phyloP scores from a whole-genome alignment of 106 monocot genomes.

The Iris macrosiphon region DNA sequence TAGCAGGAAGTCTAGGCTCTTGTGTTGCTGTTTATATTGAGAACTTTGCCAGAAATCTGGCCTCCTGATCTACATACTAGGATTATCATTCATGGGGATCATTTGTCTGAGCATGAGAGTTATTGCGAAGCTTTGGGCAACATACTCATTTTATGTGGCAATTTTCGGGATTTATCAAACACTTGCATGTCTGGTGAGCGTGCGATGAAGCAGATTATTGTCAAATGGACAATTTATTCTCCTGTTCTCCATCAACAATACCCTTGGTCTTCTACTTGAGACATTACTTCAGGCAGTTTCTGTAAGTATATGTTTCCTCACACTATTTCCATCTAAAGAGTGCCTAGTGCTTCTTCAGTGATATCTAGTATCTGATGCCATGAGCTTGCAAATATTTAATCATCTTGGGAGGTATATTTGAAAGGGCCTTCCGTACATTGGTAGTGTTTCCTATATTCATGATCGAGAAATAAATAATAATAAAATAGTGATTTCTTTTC shows the following conservation, averaged over 20 bases:
- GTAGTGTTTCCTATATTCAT: too few species aligned
- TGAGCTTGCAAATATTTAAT: too few species aligned
- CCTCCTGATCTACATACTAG: constrained; percentile 26
- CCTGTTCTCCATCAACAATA: constrained; percentile 38
- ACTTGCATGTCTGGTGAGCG: constrained; percentile 39
- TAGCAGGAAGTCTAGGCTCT: constrained; percentile 42
- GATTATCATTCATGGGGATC: constrained; percentile 29
- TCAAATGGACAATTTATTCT: constrained; percentile 41
- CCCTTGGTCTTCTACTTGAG: constrained; percentile 38
- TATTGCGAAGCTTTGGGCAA: constrained; percentile 25
- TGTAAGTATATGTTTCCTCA: too few species aligned
- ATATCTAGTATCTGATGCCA: too few species aligned
- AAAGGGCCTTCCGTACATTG: too few species aligned
- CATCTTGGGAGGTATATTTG: too few species aligned
- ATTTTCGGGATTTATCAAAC: constrained; percentile 40
- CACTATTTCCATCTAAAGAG: too few species aligned
- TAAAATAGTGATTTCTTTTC: too few species aligned
- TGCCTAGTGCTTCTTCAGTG: too few species aligned
- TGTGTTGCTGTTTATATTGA: constrained; percentile 37
- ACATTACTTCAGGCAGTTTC: constrained; percentile 41
- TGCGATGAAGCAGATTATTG: constrained; percentile 26
- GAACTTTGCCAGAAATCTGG: constrained; percentile 14
- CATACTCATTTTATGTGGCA: constrained; percentile 21
- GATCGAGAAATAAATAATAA: too few species aligned
- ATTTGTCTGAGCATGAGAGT: constrained; percentile 30